Evolutionary conservation across 2,329 filamentous ascomycete genomes (phyloP).

Genomic region (Penicillium expansum): DNA sequence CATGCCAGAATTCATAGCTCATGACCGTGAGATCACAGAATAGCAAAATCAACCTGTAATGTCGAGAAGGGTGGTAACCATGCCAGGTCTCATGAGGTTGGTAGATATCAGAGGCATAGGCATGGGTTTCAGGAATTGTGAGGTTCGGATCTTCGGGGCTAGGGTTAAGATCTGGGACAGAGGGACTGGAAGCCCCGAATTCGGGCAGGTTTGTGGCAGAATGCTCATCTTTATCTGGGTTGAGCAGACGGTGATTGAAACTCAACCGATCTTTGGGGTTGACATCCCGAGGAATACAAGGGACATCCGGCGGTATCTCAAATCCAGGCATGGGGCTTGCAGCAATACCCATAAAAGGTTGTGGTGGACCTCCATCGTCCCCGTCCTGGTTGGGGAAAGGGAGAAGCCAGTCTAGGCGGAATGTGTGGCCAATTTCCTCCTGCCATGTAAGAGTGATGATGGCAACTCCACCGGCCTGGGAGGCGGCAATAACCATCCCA

Average conservation of each 20-base stretch:
- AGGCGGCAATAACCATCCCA: constrained; percentile 57
- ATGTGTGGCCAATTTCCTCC: constrained; percentile 40
- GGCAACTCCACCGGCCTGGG: constrained; percentile 56
- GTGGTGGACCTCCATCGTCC: constrained; percentile 41
- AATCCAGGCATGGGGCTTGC: constrained; percentile 57
- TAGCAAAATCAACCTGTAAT: constrained; percentile 55
- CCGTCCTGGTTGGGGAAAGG: constrained; percentile 53
- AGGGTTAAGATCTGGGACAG: not conserved
- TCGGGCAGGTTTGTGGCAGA: not conserved
- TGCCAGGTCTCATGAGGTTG: constrained; percentile 40
- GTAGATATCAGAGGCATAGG: constrained; percentile 31
- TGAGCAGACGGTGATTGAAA: constrained; percentile 20
- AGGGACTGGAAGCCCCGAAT: not conserved
- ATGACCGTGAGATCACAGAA: constrained; percentile 57
- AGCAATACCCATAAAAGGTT: constrained; percentile 55
- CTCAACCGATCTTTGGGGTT: constrained; percentile 18
- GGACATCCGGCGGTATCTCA: constrained; percentile 37
- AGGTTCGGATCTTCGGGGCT: not conserved
- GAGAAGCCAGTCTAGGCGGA: constrained; percentile 57
- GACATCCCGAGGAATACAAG: constrained; percentile 29
- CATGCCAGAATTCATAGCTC: constrained; percentile 58
- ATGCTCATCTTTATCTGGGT: not conserved
- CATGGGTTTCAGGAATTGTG: constrained; percentile 37
- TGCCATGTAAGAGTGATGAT: constrained; percentile 53
- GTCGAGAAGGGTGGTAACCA: constrained; percentile 42